These are phyloP conservation scores for Medicago truncatula DNA, from an alignment of 306 rosid genomes.

Conservation along the genomic window DNA sequence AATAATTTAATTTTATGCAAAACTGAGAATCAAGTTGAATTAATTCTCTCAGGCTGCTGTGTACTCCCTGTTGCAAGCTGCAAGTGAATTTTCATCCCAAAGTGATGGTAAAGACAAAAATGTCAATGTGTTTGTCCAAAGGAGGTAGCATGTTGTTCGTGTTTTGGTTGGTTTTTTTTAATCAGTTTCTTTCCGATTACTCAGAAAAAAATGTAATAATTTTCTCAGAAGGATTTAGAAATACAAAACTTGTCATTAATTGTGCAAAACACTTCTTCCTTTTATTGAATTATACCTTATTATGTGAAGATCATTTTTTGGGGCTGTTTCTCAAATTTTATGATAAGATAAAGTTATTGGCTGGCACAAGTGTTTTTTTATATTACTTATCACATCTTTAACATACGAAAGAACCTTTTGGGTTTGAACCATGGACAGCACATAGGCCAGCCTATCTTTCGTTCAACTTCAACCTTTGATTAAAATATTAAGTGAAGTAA, in stretches of 20 bases:
- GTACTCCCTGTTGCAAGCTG: constrained; percentile 91
- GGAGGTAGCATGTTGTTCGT: constrained; percentile 64
- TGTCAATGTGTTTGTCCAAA: constrained; percentile 74
- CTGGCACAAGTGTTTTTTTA: background rate
- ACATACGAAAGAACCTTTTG: background rate
- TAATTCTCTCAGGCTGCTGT: constrained; percentile 80
- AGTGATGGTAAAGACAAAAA: constrained; percentile 76
- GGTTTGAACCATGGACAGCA: background rate
- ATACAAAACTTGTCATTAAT: constrained; percentile 18
- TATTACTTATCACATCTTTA: background rate
- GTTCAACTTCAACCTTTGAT: background rate
- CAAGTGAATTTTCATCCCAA: constrained; percentile 75
- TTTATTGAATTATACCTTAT: background rate
- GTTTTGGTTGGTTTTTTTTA: constrained; percentile 17
- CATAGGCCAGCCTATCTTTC: background rate
- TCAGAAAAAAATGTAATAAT: background rate
- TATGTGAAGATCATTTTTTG: constrained; percentile 1
- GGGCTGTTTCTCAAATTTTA: too few relatives aligned
- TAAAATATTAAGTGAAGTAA: background rate
- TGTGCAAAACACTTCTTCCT: background rate
- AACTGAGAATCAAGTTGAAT: constrained; percentile 46
- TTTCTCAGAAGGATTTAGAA: constrained; percentile 37
- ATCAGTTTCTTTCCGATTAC: constrained; percentile 31
- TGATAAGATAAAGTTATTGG: too few relatives aligned
- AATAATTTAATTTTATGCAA: constrained; percentile 18